phyloP scores from a whole-genome alignment of 345 rosid species.

The Moricandia moricandioides region DNA sequence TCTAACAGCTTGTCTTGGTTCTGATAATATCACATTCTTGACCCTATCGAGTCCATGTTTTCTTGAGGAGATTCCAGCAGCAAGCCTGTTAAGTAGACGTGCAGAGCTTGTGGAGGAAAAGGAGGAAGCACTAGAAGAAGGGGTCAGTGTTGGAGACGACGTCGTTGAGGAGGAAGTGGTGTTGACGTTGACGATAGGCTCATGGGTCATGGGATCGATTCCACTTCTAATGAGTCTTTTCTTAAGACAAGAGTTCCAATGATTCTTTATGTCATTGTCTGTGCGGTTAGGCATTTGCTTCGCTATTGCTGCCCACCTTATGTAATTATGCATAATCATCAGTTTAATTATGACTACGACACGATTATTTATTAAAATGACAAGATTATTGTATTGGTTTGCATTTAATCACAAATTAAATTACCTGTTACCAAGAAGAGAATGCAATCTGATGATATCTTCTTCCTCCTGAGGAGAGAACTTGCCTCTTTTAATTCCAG shows the following conservation, averaged over 20 bases:
- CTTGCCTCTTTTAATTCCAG: conserved; percentile 37
- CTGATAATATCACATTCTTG: conserved; percentile 24
- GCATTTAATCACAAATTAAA: neutral
- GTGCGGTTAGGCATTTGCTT: conserved; percentile 33
- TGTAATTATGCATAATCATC: neutral
- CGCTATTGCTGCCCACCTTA: conserved; percentile 42
- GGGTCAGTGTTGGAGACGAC: conserved; percentile 3
- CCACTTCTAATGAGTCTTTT: conserved; percentile 31
- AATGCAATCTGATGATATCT: conserved; percentile 19
- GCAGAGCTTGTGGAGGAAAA: conserved; percentile 10
- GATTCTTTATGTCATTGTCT: conserved; percentile 41
- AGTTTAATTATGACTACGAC: neutral
- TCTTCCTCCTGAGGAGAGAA: conserved; percentile 31
- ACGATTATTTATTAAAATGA: neutral
- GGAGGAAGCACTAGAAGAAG: conserved; percentile 1
- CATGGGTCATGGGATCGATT: conserved; percentile 32
- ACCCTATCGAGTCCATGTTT: conserved; percentile 15
- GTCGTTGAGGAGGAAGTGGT: conserved; percentile 7
- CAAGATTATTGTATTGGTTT: neutral
- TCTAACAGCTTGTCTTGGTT: conserved; percentile 12
- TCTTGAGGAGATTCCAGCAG: conserved; percentile 10
- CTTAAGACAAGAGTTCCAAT: conserved; percentile 39
- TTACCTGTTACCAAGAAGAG: conserved; percentile 35
- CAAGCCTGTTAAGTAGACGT: conserved; percentile 33
- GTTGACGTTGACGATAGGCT: conserved; percentile 6